These are phyloP conservation scores for Fremontodendron californicum DNA, from an alignment of 345 rosid genomes.

Conservation along the genomic window DNA sequence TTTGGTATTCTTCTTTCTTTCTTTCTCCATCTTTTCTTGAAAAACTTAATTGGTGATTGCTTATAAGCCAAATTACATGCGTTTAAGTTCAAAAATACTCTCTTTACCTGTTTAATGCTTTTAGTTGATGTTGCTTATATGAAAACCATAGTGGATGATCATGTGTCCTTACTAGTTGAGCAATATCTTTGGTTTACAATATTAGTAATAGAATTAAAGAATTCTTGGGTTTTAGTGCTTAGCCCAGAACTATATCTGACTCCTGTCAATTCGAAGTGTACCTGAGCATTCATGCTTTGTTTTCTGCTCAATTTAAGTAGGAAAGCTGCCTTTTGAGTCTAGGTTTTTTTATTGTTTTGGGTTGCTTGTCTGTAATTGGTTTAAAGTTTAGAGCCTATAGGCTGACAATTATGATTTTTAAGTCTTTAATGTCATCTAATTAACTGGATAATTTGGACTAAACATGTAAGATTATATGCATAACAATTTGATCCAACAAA, in stretches of 20 bases:
- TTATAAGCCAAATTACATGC: not conserved
- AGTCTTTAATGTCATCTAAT: not conserved
- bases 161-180: not conserved
- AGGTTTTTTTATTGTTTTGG: not conserved
- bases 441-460: not conserved
- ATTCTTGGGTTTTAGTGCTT: not conserved
- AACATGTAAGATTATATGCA: not conserved
- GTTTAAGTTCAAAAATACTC: not conserved
- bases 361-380: no score
- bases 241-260: not conserved
- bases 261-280: not conserved
- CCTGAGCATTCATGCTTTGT: not conserved
- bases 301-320: not conserved
- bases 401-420: not conserved
- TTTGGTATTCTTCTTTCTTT: conserved; percentile 43
- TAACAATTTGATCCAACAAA: not conserved
- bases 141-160: not conserved
- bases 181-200: not conserved
- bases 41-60: not conserved
- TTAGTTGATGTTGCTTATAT: not conserved
- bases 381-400: not conserved
- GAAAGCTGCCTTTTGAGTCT: not conserved
- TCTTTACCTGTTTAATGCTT: not conserved
- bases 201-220: not conserved
- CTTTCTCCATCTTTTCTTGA: not conserved